Conservation (phyloP, 148 eudicot species). For the Gaultheria prostrata region DNA sequence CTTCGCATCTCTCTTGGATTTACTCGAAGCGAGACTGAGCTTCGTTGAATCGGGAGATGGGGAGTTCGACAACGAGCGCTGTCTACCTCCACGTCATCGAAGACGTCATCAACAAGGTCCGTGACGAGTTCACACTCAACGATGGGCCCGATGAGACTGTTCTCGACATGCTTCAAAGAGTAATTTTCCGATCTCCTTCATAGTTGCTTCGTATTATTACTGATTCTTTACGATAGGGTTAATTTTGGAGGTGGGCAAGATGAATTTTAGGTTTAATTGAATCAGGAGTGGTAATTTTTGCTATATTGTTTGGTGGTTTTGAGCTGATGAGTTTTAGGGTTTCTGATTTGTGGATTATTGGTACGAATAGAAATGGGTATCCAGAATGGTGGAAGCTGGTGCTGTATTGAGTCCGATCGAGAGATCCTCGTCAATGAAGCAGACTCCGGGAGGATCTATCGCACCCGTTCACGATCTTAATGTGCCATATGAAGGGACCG, state of each 20-base stretch:
- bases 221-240: background rate
- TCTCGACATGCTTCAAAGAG: constrained; percentile 75
- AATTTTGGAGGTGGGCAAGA: background rate
- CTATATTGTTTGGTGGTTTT: background rate
- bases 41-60: constrained; percentile 34
- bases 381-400: constrained; percentile 86
- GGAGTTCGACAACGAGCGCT: constrained; percentile 60
- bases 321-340: constrained; percentile 27
- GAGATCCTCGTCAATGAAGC: constrained; percentile 46
- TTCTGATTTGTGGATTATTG: constrained; percentile 19
- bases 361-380: constrained; percentile 68
- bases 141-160: constrained; percentile 75
- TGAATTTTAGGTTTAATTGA: background rate
- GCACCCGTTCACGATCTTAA: constrained; percentile 90
- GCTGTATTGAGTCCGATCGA: constrained; percentile 68
- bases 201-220: background rate
- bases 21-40: background rate
- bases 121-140: constrained; percentile 69
- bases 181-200: constrained; percentile 24
- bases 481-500: constrained; percentile 89
- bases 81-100: constrained; percentile 84
- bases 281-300: background rate
- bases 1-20: background rate
- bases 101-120: constrained; percentile 87
- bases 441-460: constrained; percentile 43